phyloP scores from a whole-genome alignment of 345 rosid genomes.

The Eucalyptus erythrocorys region DNA sequence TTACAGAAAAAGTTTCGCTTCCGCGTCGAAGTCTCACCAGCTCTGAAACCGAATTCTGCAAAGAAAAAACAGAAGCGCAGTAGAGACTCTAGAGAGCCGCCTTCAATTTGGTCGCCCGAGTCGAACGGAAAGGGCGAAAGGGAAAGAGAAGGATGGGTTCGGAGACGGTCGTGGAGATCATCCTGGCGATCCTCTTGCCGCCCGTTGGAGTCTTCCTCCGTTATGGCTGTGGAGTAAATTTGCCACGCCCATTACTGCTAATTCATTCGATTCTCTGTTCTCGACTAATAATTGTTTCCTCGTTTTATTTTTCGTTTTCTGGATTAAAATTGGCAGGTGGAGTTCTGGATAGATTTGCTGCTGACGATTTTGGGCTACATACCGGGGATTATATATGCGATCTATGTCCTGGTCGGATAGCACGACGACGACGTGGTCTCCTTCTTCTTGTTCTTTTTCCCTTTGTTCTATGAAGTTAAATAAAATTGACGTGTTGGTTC shows the following conservation, averaged over 20 bases:
- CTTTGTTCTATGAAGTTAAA: not conserved
- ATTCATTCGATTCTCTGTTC: not conserved
- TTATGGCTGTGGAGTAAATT: conserved; percentile 72
- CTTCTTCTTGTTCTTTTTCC: not conserved
- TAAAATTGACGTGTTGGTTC: not conserved
- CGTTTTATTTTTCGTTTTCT: not conserved
- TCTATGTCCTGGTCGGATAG: conserved; percentile 71
- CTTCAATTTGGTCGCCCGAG: not conserved
- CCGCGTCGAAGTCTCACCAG: not conserved
- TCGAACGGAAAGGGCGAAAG: not conserved
- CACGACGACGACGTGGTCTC: not conserved
- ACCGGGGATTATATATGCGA: conserved; percentile 83
- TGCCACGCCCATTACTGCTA: not conserved
- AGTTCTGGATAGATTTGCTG: conserved; percentile 82
- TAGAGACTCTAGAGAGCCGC: not conserved
- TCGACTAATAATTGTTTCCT: not conserved
- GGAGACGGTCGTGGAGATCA: conserved; percentile 70
- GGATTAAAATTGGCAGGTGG: conserved; percentile 34
- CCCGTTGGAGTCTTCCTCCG: conserved; percentile 97
- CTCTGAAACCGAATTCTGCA: not conserved
- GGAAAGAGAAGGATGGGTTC: conserved; percentile 34
- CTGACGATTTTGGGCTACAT: conserved; percentile 68
- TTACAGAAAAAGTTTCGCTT: not conserved
- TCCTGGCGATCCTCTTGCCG: conserved; percentile 78
- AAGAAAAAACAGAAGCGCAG: not conserved